Percentiles rank a stretch among this genome's conserved stretches.
These are phyloP conservation scores for Triadica sebifera DNA, from an alignment of 345 rosid species.

Conservation along the genomic window DNA sequence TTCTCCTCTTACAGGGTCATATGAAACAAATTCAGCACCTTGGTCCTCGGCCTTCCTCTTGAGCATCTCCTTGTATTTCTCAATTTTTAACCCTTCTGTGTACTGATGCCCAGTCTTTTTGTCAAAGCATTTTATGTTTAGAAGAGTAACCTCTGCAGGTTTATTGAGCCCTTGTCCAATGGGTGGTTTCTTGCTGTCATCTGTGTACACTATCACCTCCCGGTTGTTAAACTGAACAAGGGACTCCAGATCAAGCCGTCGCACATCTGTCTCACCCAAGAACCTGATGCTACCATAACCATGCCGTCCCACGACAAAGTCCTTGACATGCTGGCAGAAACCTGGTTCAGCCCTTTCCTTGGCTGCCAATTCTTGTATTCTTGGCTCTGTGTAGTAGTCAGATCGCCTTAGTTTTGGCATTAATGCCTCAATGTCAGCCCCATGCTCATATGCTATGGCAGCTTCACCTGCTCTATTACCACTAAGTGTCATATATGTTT, in stretches of 20 bases:
- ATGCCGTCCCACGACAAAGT: constrained; percentile 81
- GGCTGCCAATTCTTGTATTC: constrained; percentile 87
- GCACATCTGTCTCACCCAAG: constrained; percentile 81
- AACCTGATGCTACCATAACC: constrained; percentile 88
- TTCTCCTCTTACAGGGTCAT: constrained; percentile 74
- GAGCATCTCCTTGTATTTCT: constrained; percentile 78
- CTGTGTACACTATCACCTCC: constrained; percentile 93
- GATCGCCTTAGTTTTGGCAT: constrained; percentile 83
- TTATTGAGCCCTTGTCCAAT: constrained; percentile 92
- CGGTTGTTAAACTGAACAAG: constrained; percentile 78
- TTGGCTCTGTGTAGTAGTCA: constrained; percentile 83
- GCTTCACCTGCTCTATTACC: constrained; percentile 80
- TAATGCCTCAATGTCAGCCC: constrained; percentile 79
- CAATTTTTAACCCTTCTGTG: constrained; percentile 62
- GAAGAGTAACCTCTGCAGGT: constrained; percentile 91
- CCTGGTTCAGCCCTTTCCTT: constrained; percentile 84
- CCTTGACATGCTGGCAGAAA: constrained; percentile 64
- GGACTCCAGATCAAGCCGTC: constrained; percentile 74
- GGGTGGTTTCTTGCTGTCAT: constrained; percentile 84
- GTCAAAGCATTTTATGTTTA: constrained; percentile 86
- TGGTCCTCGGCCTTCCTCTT: constrained; percentile 85
- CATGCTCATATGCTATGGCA: constrained; percentile 75
- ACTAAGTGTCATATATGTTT: constrained; percentile 51
- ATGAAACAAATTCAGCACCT: constrained; percentile 84
- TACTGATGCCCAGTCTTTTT: constrained; percentile 66